Evolutionary conservation across 768 basidiomycete genomes (phyloP), one percentile per base, ranked within the genome.

Genomic region (Porpolomopsis calyptriformis): DNA sequence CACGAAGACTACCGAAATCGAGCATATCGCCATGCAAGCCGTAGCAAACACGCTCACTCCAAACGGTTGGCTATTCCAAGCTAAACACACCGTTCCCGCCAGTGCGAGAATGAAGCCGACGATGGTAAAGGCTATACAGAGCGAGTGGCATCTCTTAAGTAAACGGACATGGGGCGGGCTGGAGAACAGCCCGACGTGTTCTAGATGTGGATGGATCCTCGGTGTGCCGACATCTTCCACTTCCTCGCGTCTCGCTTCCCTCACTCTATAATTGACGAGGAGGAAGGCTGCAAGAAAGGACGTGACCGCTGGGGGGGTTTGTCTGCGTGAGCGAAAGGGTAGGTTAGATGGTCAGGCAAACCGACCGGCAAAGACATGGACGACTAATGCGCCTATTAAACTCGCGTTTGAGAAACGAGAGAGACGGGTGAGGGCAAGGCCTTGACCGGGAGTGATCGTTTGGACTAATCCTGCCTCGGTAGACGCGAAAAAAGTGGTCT

Each of bases 401-500:
- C 64, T 60, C 11, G 74, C 68, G 46, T 75, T 78, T 11, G 73
- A 54, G 9, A 64, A 53, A 48, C 61, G 62, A 34, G 59, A 59
- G 16, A 64, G 33, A 20, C 40, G 43, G 36, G 44, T 51, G 24
- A 40, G 22, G 11, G 57, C 52, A 22, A 34, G 42, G 0, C 41
- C 37, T 11, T 50, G 53, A 9, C 18, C 40, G 0, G 70, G 70
- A 4, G 65, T 64, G 0, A 73, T 72, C 12, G 66, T 61, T 20
- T 68, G 66, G 6, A 80, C 60, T 56, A 79, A 60, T 19, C 70
- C 72, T 0, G 74, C 71, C 55, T 79, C 77, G 16, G 68, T 73
- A 0, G 77, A 71, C 1, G 77, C 78, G 45, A 80, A 79, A 57
- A 80, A 80, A 0, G 77, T 80, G 0, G 77, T 76, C 77, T 80